Evolutionary conservation across 78 protist species (phyloP).

Genomic region (Polysphondylium violaceum): DNA sequence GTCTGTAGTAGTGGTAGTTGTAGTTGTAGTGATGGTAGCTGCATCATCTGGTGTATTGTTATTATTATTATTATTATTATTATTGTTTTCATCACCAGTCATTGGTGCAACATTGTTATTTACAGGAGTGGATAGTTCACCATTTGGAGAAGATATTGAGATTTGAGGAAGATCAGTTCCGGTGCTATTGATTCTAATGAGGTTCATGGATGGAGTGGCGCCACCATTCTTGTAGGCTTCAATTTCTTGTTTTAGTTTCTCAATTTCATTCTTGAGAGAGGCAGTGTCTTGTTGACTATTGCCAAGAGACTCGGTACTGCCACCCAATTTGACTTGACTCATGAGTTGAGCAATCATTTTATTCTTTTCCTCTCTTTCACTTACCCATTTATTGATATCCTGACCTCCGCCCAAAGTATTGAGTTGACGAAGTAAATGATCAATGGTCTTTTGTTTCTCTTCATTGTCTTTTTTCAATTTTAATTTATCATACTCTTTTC

Average conservation of each 20-base stretch:
- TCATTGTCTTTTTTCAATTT: slow-evolving; percentile 46
- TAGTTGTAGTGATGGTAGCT: not conserved
- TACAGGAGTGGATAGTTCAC: not conserved
- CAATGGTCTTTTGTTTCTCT: slow-evolving; percentile 74
- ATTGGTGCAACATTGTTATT: not conserved
- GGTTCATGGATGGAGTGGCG: not conserved
- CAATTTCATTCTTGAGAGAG: slow-evolving; percentile 28
- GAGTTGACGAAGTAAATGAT: slow-evolving; percentile 47
- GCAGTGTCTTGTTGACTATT: not conserved
- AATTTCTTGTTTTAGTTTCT: slow-evolving; percentile 35
- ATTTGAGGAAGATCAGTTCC: not conserved
- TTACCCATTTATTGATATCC: slow-evolving; percentile 29
- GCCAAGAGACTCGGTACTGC: not conserved
- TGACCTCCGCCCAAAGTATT: slow-evolving; percentile 61
- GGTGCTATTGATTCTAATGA: not conserved
- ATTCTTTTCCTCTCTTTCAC: slow-evolving; percentile 71
- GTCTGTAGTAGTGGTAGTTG: not conserved
- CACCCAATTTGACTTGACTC: slow-evolving; percentile 16
- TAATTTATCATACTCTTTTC: not conserved
- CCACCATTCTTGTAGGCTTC: slow-evolving; percentile 7
- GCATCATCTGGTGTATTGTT: not conserved
- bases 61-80: not conserved
- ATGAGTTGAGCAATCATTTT: slow-evolving; percentile 55
- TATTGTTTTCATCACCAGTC: not conserved
- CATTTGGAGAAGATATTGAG: not conserved